Evolutionary conservation across 2,329 filamentous ascomycete species (phyloP).

Genomic region (Tolypocladium endophyticum): DNA sequence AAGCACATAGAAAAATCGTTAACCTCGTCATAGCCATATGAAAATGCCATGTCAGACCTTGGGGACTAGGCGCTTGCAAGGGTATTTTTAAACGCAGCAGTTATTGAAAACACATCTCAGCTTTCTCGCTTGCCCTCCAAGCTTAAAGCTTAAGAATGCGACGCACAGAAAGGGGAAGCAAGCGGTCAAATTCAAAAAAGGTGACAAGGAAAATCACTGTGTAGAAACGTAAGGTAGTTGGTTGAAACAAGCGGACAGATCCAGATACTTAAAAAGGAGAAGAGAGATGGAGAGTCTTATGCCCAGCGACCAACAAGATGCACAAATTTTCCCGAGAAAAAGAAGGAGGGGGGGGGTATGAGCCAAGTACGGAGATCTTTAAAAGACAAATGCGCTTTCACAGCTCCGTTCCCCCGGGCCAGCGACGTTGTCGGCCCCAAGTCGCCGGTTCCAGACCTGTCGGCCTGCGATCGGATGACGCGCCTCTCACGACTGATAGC

Average conservation of each 20-base stretch:
- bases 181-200: constrained; percentile 2
- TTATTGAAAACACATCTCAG: background rate
- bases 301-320: constrained; percentile 4
- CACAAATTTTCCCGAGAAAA: constrained; percentile 8
- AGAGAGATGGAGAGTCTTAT: constrained; percentile 1
- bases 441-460: constrained; percentile 7
- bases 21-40: constrained; percentile 6
- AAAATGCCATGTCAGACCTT: constrained; percentile 1
- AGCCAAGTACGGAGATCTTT: constrained; percentile 9
- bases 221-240: constrained; percentile 3
- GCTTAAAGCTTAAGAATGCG: background rate
- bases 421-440: constrained; percentile 2
- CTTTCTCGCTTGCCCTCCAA: constrained; percentile 1
- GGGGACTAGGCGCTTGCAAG: background rate
- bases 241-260: constrained; percentile 12
- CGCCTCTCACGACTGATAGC: constrained; percentile 47
- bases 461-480: constrained; percentile 11
- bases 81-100: constrained; percentile 1
- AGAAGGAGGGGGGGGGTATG: constrained; percentile 6
- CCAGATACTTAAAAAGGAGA: constrained; percentile 3
- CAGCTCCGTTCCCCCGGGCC: constrained; percentile 4
- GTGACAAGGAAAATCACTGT: constrained; percentile 12
- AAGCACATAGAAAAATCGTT: constrained; percentile 6
- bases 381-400: constrained; percentile 7
- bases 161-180: background rate